Evolutionary conservation across 441 rosid genomes (phyloP).

Genomic region (Adansonia madagascariensis): DNA sequence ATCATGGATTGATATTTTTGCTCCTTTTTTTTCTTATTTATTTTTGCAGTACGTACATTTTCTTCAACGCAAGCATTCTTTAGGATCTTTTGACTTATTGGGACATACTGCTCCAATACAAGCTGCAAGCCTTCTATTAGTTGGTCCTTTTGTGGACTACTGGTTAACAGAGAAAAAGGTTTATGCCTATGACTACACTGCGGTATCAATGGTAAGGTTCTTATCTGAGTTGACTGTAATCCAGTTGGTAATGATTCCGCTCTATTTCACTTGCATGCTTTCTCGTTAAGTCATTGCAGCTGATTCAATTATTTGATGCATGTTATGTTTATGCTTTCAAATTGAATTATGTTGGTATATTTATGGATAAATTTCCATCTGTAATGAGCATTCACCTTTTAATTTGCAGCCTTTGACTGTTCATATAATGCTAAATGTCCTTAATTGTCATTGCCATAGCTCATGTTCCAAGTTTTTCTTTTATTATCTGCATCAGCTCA

Average conservation of each 20-base stretch:
- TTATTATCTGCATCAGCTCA: background rate
- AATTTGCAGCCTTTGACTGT: background rate
- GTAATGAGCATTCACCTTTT: background rate
- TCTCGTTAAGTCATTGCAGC: background rate
- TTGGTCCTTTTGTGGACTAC: slow-evolving; percentile 91
- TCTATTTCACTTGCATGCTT: background rate
- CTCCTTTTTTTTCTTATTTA: background rate
- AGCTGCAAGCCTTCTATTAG: slow-evolving; percentile 76
- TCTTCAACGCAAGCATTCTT: slow-evolving; percentile 85
- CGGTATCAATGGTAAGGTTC: slow-evolving; percentile 64
- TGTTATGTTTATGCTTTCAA: background rate
- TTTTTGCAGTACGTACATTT: slow-evolving; percentile 78
- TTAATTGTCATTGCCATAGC: background rate
- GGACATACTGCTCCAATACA: slow-evolving; percentile 99
- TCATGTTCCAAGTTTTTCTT: background rate
- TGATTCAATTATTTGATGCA: background rate
- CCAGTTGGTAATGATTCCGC: background rate
- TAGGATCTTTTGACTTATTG: slow-evolving; percentile 84
- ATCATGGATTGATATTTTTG: background rate
- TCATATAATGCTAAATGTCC: background rate
- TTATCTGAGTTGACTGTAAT: background rate
- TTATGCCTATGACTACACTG: slow-evolving; percentile 60
- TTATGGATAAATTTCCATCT: background rate
- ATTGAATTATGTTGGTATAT: background rate
- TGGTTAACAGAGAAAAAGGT: slow-evolving; percentile 83